Evolutionary conservation across 352 stramenopile genomes (phyloP), one percentile per base, ranked within the genome.

Genomic region (Poterioochromonas sp.): DNA sequence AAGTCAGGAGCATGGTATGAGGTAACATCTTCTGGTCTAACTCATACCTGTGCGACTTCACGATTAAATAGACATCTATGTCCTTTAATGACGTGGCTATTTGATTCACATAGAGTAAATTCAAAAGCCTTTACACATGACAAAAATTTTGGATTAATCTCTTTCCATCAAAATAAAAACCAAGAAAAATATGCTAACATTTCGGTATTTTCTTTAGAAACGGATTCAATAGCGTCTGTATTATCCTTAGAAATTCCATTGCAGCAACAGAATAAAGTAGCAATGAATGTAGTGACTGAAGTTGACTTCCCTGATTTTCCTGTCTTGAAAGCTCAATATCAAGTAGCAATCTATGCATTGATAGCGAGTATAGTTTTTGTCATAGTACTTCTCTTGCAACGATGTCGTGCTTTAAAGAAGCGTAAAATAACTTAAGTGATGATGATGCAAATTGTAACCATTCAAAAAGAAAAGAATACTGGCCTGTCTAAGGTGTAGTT

Each of bases 1-100:
- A 47, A 1, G 11, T 5, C 11, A 12, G 29, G 44, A 22, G 1
- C n/a, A 34, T 70, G 64, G 37, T n/a, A 76, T 5, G 79, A 81
- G 47, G 49, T 81, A n/a, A 81, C 79, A 22, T 76, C 79, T 11
- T 78, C 54, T 22, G 79, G 79, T 1, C 26, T 81, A n/a, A 81
- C 79, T 0, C 79, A 80, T 63, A 80, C 76, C 15, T 78, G 44
- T 53, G 47, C 15, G 1, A 43, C 71, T 68, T 11, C 0, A 12
- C 11, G 40, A 12, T 32, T 78, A 3, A 78, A 63, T 41, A 41
- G 29, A 11, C 0, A 26, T 20, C 15, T 78, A 1, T 78, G 71
- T 39, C 71, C 71, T 37, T 37, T 44, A 29, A 78, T 78, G 71
- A 63, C 70, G 71, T 22, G 1, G 22, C 12, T 65, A 53, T 78